Percentiles rank a stretch among this genome's conserved stretches.
Evolutionary conservation across 2,329 filamentous ascomycete genomes (phyloP).

Genomic region (Mollisia scopiformis): DNA sequence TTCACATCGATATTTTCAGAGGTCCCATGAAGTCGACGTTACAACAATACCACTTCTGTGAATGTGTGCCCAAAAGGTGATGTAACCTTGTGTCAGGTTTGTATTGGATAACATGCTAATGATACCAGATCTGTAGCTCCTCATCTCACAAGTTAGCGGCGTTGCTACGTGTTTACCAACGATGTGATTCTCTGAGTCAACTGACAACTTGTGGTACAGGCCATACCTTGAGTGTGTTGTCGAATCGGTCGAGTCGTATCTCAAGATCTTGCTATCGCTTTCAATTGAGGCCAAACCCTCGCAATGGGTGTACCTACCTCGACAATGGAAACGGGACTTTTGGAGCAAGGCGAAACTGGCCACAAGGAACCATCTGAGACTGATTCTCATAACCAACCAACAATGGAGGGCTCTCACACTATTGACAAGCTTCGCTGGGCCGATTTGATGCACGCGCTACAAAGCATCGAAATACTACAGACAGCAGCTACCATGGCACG

Average conservation of each 20-base stretch:
- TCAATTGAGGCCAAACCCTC: not conserved
- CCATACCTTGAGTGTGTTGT: not conserved
- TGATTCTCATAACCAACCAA: not conserved
- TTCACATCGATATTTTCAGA: not conserved
- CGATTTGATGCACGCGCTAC: constrained; percentile 20
- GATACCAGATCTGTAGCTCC: not conserved
- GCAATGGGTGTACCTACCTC: not conserved
- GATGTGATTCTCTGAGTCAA: not conserved
- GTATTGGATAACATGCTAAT: not conserved
- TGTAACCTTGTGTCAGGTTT: not conserved
- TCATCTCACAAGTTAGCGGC: not conserved
- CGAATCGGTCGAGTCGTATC: not conserved
- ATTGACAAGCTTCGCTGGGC: constrained; percentile 13
- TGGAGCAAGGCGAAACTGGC: not conserved
- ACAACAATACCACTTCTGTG: not conserved
- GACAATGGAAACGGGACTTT: not conserved
- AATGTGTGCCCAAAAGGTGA: not conserved
- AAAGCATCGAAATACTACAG: constrained; percentile 18
- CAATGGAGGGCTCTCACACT: not conserved
- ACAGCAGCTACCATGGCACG: constrained; percentile 18
- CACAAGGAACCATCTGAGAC: not conserved
- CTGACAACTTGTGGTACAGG: not conserved
- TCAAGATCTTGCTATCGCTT: not conserved
- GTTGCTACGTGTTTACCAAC: not conserved
- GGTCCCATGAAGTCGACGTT: not conserved